Evolutionary conservation across 2,329 filamentous ascomycete species (phyloP), one percentile per base, ranked within the genome.

Genomic region (Tolypocladium tropicale): DNA sequence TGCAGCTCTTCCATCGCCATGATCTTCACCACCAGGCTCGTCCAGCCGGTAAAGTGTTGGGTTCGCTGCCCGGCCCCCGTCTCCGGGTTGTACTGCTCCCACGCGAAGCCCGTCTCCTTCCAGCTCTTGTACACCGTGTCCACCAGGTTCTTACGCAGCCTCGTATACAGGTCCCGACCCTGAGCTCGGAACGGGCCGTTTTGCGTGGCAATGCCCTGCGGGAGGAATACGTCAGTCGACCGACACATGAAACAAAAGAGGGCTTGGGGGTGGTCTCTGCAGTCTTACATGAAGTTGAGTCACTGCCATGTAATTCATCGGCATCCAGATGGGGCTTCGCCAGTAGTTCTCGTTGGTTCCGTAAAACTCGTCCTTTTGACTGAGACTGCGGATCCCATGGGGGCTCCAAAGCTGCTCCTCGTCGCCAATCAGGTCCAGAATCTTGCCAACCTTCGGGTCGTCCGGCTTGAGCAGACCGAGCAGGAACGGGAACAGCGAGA

Each of bases 31-130:
- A 97, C 89, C 72, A 97, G 76, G 70, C 90, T 96, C n/a, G 94
- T 99, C 94, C 94, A 99, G 53, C 94, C 94, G 0, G 94, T 96
- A 70, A 99, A 99, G 72, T 97, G 93, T 77, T 96, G 91, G 6
- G 92, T 97, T 46, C 94, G 81, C 77, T 97, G 93, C n/a, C 94
- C 94, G 54, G 82, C 82, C 50, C 94, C 94, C 4, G 90, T 95
- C 64, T 96, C 90, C 0, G 92, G 90, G 69, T 95, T 90, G 72
- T 97, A 99, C 74, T 99, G 94, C 74, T 99, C 94, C 93, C 93
- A 99, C 0, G 93, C 94, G 69, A 97, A 97, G 21, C 93, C 93
- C 0, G 94, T 97, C 67, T 89, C 83, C 68, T 86, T 78, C 93
- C 93, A 99, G 69, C 85, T 86, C 57, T 85, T 81, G 75, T 88